Evolutionary conservation across 2,329 filamentous ascomycete genomes (phyloP).

Genomic region (Cercospora sesami): DNA sequence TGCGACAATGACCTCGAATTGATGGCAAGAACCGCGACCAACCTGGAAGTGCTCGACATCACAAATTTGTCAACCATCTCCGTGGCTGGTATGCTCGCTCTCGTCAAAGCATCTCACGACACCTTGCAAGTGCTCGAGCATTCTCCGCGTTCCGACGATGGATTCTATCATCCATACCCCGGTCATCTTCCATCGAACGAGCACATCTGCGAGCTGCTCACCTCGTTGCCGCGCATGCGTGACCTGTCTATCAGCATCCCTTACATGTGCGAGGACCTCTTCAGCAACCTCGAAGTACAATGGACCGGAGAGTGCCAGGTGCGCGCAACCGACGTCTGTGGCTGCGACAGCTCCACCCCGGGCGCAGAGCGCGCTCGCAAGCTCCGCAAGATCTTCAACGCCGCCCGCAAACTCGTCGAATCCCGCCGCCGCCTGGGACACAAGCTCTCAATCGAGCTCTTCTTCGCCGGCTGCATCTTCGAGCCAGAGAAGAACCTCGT

Average conservation of each 20-base stretch:
- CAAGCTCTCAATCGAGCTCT: slow-evolving; percentile 50
- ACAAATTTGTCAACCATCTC: slow-evolving; percentile 56
- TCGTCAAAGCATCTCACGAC: slow-evolving; percentile 51
- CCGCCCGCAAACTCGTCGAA: slow-evolving; percentile 46
- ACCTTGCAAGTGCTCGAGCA: slow-evolving; percentile 55
- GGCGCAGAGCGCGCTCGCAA: slow-evolving; percentile 38
- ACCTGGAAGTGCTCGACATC: slow-evolving; percentile 55
- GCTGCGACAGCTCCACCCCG: slow-evolving; percentile 43
- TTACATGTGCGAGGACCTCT: slow-evolving; percentile 50
- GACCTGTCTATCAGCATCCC: slow-evolving; percentile 53
- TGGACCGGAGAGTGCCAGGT: slow-evolving; percentile 53
- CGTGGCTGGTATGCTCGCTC: slow-evolving; percentile 54
- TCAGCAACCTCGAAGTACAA: slow-evolving; percentile 45
- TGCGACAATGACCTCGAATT: slow-evolving; percentile 51
- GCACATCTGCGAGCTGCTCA: slow-evolving; percentile 52
- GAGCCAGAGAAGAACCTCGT: slow-evolving; percentile 49
- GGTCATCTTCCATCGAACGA: slow-evolving; percentile 46
- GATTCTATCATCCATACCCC: slow-evolving; percentile 54
- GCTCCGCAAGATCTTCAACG: slow-evolving; percentile 44
- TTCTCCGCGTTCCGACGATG: slow-evolving; percentile 54
- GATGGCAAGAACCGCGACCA: slow-evolving; percentile 54
- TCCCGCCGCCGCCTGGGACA: slow-evolving; percentile 41
- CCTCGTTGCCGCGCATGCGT: slow-evolving; percentile 49
- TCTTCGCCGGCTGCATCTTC: slow-evolving; percentile 55
- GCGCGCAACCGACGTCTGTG: slow-evolving; percentile 51